Evolutionary conservation across 306 rosid genomes (phyloP), one percentile per base, ranked within the genome.

Genomic region (Vigna reflexopilosa): DNA sequence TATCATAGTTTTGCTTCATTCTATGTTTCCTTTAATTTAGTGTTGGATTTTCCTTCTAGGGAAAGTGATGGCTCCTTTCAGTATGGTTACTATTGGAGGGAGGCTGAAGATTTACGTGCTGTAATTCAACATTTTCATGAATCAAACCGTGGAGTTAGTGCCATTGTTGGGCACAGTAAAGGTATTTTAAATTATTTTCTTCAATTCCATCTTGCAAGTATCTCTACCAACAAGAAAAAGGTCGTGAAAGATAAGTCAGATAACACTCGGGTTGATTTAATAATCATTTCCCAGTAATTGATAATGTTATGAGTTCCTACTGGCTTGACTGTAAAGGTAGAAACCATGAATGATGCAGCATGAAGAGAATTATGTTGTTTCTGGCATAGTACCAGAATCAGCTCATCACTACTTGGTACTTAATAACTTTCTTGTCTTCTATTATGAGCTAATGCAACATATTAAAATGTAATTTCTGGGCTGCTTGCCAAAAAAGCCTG

Each of bases 131-230:
- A 94, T 78, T 89, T 90, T 77, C 67, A 36, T 16, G 82, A 80
- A 65, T 80, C 83, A 77, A 86, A 80, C 70, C 92, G 89, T 42
- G 75, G 30, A 47, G 84, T 93, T 32, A 85, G 84, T 69, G 89
- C 85, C 70, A 86, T 89, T 80, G 77, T 90, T 70, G 98, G 98
- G 83, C 97, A 91, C 20, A 92, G 98, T 76, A 89, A 92, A 94
- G 98, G 98, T 92, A 70, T 66, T 78, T 49, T 72, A 67, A 77
- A 58, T 67, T 78, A 52, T 83, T 86, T 58, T 56, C 51, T 65
- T 16, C 61, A 50, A 80, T 55, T 16, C 40, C 42, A 22, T 50
- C 82, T 55, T 26, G 54, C 42, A 30, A 67, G 76, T 70, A 30
- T 38, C 40, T 67, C 78, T 55, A 10, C 75, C 50, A 45, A 7